These are phyloP conservation scores for Papiliotrema laurentii DNA, from an alignment of 1,284 basidiomycete genomes.

Conservation along the genomic window DNA sequence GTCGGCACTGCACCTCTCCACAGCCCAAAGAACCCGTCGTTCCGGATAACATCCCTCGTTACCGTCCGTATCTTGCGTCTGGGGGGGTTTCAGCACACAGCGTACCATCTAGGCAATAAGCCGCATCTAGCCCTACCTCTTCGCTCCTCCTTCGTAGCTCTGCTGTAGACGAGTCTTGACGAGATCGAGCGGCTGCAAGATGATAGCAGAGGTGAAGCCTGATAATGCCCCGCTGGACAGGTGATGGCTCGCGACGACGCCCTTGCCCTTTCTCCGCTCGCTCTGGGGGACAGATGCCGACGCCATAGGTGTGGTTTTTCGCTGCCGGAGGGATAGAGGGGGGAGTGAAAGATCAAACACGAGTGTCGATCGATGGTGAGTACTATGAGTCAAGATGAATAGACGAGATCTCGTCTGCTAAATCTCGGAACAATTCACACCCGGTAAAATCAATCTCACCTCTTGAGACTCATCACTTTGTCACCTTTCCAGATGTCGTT, in stretches of 20 bases:
- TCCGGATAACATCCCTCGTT: slow-evolving; percentile 39
- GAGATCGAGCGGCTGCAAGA: slow-evolving; percentile 60
- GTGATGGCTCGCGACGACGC: slow-evolving; percentile 41
- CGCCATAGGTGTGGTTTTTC: too few relatives aligned
- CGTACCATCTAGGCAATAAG: background rate
- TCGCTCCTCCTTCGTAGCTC: slow-evolving; percentile 28
- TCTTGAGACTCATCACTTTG: too few relatives aligned
- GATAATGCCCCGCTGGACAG: slow-evolving; percentile 44
- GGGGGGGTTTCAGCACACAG: background rate
- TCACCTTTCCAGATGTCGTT: too few relatives aligned
- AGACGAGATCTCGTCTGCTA: too few relatives aligned
- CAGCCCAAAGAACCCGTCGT: slow-evolving; percentile 49
- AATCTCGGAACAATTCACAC: too few relatives aligned
- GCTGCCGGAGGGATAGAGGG: too few relatives aligned
- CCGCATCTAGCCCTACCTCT: slow-evolving; percentile 17
- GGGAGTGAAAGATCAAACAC: too few relatives aligned
- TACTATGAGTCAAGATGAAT: too few relatives aligned
- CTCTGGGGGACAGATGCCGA: too few relatives aligned
- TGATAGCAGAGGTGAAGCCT: slow-evolving; percentile 44
- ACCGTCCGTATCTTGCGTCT: slow-evolving; percentile 29
- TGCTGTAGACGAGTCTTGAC: slow-evolving; percentile 85
- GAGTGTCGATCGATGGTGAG: too few relatives aligned
- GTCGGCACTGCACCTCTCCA: slow-evolving; percentile 84
- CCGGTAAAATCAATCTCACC: too few relatives aligned
- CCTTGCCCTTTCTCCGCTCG: slow-evolving; percentile 7